Evolutionary conservation across 352 stramenopile species (phyloP), one percentile per base, ranked within the genome.

Genomic region (Stramenopiles sp.): DNA sequence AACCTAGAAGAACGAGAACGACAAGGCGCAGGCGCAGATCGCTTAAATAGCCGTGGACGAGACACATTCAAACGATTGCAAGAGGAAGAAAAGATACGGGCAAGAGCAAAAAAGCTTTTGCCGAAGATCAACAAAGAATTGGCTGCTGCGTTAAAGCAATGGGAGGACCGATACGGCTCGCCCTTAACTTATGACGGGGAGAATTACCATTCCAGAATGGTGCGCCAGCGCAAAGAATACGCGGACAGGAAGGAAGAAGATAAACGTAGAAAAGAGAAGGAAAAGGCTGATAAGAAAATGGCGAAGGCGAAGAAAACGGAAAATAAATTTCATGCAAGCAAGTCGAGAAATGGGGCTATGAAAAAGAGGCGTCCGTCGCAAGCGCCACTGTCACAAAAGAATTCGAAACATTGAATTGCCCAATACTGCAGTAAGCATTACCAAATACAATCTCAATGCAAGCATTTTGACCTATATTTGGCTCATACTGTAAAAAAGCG

Each of bases 11-110:
- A 33, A 14, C 71, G 71, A 14, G 71, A 78, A 78, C 30, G 31
- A 33, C 30, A 8, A 14, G 71, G 71, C 4, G 4, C 71, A 14
- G 71, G 71, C 14, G 71, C 71, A 31, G 71, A 78, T 78, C 71
- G 71, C 8, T 78, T 78, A 33, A 78, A 78, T 33, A 78, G 71
- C 71, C 71, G 71, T 33, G 71, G 71, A 78, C 30, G 71, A 14
- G 71, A 78, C 22, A 14, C 71, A 33, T 78, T 78, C 22, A 78
- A 78, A 78, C 71, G 71, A 78, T 78, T 78, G 71, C 71, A 78
- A 78, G 71, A 78, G 71, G 71, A 78, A 78, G 71, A 78, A 33
- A 78, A 78, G 14, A 78, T 78, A 4, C 30, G 71, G 4, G 71
- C 71, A 4, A 4, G 71, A 14, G 71, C 71, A 33, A 78, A 78